phyloP scores from a whole-genome alignment of 2,329 filamentous ascomycete genomes.

The Aspergillus brasiliensis region DNA sequence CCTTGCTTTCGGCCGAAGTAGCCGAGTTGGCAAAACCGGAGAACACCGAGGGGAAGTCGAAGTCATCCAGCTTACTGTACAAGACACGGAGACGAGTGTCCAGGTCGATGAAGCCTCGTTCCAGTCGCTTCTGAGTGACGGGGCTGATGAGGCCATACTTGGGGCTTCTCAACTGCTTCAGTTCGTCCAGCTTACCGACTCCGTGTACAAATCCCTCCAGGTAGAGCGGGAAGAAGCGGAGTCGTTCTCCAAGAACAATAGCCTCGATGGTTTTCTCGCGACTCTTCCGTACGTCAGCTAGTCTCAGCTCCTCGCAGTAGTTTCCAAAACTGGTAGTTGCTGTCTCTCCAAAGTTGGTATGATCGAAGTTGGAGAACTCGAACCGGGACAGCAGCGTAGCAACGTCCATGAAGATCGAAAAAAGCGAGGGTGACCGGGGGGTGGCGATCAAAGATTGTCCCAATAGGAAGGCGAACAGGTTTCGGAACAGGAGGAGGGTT shows the following conservation, averaged over 20 bases:
- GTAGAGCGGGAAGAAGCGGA: slow-evolving; percentile 80
- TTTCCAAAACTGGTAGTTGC: slow-evolving; percentile 53
- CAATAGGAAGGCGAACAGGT: slow-evolving; percentile 65
- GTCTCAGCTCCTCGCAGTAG: slow-evolving; percentile 73
- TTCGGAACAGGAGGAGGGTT: slow-evolving; percentile 61
- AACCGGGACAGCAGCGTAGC: slow-evolving; percentile 59
- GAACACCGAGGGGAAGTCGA: slow-evolving; percentile 89
- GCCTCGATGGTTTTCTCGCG: slow-evolving; percentile 88
- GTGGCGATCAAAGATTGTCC: slow-evolving; percentile 64
- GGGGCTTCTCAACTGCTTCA: slow-evolving; percentile 68
- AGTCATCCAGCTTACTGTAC: slow-evolving; percentile 75
- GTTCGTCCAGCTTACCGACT: slow-evolving; percentile 77
- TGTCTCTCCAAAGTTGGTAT: slow-evolving; percentile 65
- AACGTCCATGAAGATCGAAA: slow-evolving; percentile 64
- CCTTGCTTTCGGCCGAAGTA: slow-evolving; percentile 72
- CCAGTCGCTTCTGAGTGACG: slow-evolving; percentile 75
- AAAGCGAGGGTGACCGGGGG: slow-evolving; percentile 56
- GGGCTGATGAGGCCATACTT: slow-evolving; percentile 71
- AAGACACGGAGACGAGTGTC: slow-evolving; percentile 70
- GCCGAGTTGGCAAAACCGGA: slow-evolving; percentile 84
- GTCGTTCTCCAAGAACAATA: slow-evolving; percentile 82
- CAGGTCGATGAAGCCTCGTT: slow-evolving; percentile 79
- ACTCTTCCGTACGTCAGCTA: slow-evolving; percentile 79
- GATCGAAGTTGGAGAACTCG: slow-evolving; percentile 63
- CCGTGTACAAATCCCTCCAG: slow-evolving; percentile 90